A percentile compares a stretch with the other conserved stretches of the same genome.
phyloP scores from a whole-genome alignment of 805 yeast genomes.

The Zygoascus bituminiphila region DNA sequence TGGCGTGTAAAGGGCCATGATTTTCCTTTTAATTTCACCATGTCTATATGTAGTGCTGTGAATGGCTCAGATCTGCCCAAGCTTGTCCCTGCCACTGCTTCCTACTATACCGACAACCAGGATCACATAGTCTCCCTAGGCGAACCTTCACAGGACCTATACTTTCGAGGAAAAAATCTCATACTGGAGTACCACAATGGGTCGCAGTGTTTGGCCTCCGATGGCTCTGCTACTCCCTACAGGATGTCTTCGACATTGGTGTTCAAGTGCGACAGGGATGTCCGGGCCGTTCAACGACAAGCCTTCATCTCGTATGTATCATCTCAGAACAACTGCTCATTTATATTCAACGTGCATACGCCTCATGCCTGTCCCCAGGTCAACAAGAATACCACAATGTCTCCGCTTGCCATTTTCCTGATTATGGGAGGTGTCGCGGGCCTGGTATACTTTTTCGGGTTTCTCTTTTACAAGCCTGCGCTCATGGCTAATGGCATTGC shows the following conservation, averaged over 20 bases:
- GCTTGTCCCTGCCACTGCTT: constrained; percentile 44
- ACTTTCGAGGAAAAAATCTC: constrained; percentile 62
- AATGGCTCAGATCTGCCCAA: constrained; percentile 21
- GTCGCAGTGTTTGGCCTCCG: constrained; percentile 31
- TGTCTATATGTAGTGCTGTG: constrained; percentile 49
- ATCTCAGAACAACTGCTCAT: constrained; percentile 65
- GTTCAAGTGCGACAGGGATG: constrained; percentile 73
- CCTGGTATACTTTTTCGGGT: constrained; percentile 28
- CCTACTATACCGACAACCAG: constrained; percentile 41
- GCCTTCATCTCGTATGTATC: constrained; percentile 68
- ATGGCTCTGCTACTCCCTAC: constrained; percentile 37
- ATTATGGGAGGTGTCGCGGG: constrained; percentile 40
- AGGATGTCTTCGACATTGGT: constrained; percentile 59
- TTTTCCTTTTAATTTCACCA: constrained; percentile 60
- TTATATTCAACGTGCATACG: constrained; percentile 76
- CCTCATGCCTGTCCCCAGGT: constrained; percentile 82
- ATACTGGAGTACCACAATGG: constrained; percentile 67
- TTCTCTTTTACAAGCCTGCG: constrained; percentile 11
- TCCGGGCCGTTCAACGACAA: constrained; percentile 36
- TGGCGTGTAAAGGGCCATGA: constrained; percentile 71
- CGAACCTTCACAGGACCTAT: constrained; percentile 42
- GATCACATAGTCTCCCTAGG: constrained; percentile 46
- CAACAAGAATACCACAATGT: constrained; percentile 48
- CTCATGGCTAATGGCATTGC: constrained; percentile 6
- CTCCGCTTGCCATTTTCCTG: constrained; percentile 49